Evolutionary conservation across 2,329 filamentous ascomycete genomes (phyloP).

Genomic region (Teratosphaeria destructans): DNA sequence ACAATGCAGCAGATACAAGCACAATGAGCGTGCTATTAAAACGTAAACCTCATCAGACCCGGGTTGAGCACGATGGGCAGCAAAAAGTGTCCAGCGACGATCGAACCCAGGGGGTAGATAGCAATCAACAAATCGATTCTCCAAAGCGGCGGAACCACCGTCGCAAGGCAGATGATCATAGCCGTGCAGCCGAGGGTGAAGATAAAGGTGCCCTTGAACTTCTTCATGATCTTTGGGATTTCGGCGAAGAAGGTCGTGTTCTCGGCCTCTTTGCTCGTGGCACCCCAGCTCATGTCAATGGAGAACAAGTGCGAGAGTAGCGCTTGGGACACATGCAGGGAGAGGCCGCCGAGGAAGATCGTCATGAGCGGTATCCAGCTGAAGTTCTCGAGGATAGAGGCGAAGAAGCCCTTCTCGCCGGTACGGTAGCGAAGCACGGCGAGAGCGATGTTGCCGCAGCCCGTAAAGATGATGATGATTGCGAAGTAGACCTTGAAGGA

Average conservation of each 20-base stretch:
- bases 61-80: conserved; percentile 53
- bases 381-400: conserved; percentile 43
- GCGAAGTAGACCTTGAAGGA: conserved; percentile 73
- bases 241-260: conserved; percentile 48
- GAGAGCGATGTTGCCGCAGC: conserved; percentile 60
- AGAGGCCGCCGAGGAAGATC: conserved; percentile 32
- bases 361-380: conserved; percentile 52
- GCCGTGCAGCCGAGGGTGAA: conserved; percentile 38
- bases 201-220: conserved; percentile 46
- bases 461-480: conserved; percentile 69
- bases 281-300: conserved; percentile 39
- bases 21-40: conserved; percentile 27
- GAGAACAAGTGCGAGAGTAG: conserved; percentile 30
- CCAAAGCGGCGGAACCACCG: conserved; percentile 43
- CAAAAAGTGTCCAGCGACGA: conserved; percentile 46
- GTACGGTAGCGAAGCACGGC: conserved; percentile 64
- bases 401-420: conserved; percentile 51
- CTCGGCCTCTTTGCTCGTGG: conserved; percentile 50
- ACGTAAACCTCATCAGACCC: conserved; percentile 53
- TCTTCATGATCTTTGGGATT: conserved; percentile 44
- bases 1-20: background rate
- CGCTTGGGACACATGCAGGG: conserved; percentile 31
- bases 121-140: conserved; percentile 48
- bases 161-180: conserved; percentile 41
- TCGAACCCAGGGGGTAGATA: conserved; percentile 47